phyloP scores from a whole-genome alignment of 805 yeast species.

The Cyberlindnera euphorbiiphila region DNA sequence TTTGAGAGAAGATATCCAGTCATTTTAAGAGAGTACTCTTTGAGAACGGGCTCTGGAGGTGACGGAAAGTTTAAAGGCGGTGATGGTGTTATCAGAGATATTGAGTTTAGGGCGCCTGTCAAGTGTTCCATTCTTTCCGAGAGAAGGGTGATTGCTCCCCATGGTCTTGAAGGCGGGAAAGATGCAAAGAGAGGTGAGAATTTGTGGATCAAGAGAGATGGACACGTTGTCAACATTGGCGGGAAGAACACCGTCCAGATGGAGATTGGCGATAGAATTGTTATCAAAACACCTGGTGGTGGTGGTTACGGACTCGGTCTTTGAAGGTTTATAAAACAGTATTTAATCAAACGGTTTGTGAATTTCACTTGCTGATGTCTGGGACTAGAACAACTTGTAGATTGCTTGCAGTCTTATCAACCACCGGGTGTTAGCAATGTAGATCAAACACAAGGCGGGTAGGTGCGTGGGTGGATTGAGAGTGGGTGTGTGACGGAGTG shows the following conservation, averaged over 20 bases:
- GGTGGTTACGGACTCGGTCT: slow-evolving; percentile 91
- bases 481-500: too few species aligned
- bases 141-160: slow-evolving; percentile 80
- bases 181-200: slow-evolving; percentile 73
- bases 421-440: too few species aligned
- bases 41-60: slow-evolving; percentile 79
- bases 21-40: slow-evolving; percentile 62
- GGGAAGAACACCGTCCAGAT: slow-evolving; percentile 65
- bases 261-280: slow-evolving; percentile 59
- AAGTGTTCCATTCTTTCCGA: slow-evolving; percentile 82
- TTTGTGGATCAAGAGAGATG: slow-evolving; percentile 41
- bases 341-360: too few species aligned
- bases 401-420: too few species aligned
- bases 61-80: slow-evolving; percentile 72
- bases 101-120: slow-evolving; percentile 70
- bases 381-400: too few species aligned
- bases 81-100: slow-evolving; percentile 79
- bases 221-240: slow-evolving; percentile 48
- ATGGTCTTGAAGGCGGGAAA: slow-evolving; percentile 80
- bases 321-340: too few species aligned
- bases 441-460: too few species aligned
- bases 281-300: slow-evolving; percentile 80
- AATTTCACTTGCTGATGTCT: too few species aligned
- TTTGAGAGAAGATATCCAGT: slow-evolving; percentile 89
- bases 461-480: too few species aligned